These are phyloP conservation scores for Arthrobotrys iridis DNA, from an alignment of 2,329 filamentous ascomycete genomes.

Conservation along the genomic window DNA sequence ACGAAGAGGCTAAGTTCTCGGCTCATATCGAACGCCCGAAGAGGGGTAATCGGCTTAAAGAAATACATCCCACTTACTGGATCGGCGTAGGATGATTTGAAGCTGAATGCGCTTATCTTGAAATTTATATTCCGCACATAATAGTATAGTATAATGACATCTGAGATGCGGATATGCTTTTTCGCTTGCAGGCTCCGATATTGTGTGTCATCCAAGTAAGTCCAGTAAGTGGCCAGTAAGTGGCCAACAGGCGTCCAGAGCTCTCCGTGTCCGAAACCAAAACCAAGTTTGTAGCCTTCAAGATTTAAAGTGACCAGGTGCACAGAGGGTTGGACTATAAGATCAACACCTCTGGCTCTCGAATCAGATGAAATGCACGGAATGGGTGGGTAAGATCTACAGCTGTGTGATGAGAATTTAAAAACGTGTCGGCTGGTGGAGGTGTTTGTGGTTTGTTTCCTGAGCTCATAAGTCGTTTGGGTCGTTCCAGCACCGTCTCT, in stretches of 20 bases:
- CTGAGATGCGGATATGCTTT: slow-evolving; percentile 1
- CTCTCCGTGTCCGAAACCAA: slow-evolving; percentile 11
- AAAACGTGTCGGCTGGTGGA: slow-evolving; percentile 34
- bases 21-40: slow-evolving; percentile 5
- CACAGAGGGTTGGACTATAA: slow-evolving; percentile 8
- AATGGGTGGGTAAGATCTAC: slow-evolving; percentile 46
- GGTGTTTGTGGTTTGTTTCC: slow-evolving; percentile 10
- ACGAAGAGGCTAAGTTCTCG: slow-evolving; percentile 10
- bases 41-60: slow-evolving; percentile 39
- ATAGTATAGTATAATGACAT: slow-evolving; percentile 16
- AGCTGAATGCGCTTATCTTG: slow-evolving; percentile 43
- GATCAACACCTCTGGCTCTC: slow-evolving; percentile 33
- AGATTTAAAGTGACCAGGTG: slow-evolving; percentile 1
- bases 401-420: slow-evolving; percentile 21
- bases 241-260: slow-evolving; percentile 13
- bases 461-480: not conserved
- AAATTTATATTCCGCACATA: slow-evolving; percentile 31
- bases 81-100: slow-evolving; percentile 42
- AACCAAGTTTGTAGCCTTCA: not conserved
- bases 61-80: slow-evolving; percentile 28
- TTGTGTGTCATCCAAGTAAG: no score
- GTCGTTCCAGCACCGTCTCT: slow-evolving; percentile 30
- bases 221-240: no score
- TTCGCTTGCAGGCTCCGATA: not conserved
- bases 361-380: slow-evolving; percentile 32